Conservation (phyloP, 192 early-diverging fungal genomes). For the Mortierella antarctica region DNA sequence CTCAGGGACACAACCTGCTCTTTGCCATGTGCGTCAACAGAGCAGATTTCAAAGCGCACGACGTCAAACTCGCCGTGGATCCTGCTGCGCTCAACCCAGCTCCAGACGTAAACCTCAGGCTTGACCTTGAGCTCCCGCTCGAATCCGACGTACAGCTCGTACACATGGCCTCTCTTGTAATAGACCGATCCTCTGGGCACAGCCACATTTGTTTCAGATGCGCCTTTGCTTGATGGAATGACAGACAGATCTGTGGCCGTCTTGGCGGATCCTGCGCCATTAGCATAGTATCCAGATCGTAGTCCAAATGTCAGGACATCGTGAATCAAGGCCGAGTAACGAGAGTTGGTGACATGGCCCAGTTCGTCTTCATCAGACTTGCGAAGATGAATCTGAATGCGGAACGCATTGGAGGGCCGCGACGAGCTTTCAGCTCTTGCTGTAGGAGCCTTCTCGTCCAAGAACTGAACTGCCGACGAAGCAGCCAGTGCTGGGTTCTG, state of each 20-base stretch:
- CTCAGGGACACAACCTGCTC: conserved; percentile 38
- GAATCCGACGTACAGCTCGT: conserved; percentile 41
- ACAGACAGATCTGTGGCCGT: conserved; percentile 15
- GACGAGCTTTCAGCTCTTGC: not conserved
- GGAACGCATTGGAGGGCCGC: conserved; percentile 41
- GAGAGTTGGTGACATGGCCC: conserved; percentile 54
- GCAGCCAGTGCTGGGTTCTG: conserved; percentile 18
- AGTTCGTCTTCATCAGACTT: conserved; percentile 50
- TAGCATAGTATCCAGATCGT: conserved; percentile 43
- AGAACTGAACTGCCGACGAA: conserved; percentile 15
- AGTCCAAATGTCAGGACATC: conserved; percentile 51
- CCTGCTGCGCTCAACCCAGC: conserved; percentile 36
- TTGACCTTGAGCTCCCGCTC: conserved; percentile 49
- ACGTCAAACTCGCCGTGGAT: conserved; percentile 28
- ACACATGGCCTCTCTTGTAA: conserved; percentile 26
- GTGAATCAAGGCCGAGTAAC: conserved; percentile 40
- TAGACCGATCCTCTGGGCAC: conserved; percentile 29
- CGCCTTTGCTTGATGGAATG: conserved; percentile 8
- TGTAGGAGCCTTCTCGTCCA: conserved; percentile 9
- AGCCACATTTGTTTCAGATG: not conserved
- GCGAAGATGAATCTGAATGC: conserved; percentile 35
- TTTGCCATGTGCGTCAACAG: conserved; percentile 14
- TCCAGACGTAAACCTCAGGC: conserved; percentile 44
- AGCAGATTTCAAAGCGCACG: conserved; percentile 44
- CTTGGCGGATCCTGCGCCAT: conserved; percentile 18